Evolutionary conservation across 257 asterid species (phyloP).

Genomic region (Lavandula angustifolia): DNA sequence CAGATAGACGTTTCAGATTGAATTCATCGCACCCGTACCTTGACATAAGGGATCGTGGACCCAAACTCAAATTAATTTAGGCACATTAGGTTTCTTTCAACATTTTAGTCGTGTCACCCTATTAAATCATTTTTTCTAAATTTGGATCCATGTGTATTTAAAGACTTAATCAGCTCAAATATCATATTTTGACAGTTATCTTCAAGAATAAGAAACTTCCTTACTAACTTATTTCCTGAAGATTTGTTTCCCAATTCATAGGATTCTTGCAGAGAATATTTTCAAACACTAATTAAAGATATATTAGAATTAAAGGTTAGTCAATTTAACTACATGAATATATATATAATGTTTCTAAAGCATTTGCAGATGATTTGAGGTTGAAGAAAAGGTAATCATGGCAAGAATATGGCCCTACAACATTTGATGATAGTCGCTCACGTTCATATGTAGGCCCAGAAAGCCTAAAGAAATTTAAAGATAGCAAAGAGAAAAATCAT

Average conservation of each 20-base stretch:
- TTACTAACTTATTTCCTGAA: not conserved
- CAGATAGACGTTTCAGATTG: too few relatives aligned
- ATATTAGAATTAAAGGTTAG: slow-evolving; percentile 11
- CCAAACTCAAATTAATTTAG: too few relatives aligned
- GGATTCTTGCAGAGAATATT: slow-evolving; percentile 12
- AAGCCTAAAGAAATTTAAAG: slow-evolving; percentile 42
- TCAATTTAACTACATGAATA: not conserved
- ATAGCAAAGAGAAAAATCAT: slow-evolving; percentile 37
- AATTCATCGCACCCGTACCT: too few relatives aligned
- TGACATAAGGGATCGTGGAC: too few relatives aligned
- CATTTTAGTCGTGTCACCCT: too few relatives aligned
- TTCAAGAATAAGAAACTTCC: not conserved
- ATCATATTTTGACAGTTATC: not conserved
- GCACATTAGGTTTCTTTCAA: too few relatives aligned
- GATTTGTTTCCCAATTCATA: not conserved
- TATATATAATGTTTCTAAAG: not conserved
- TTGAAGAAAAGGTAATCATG: slow-evolving; percentile 16
- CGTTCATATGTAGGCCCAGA: slow-evolving; percentile 48
- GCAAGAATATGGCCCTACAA: slow-evolving; percentile 36
- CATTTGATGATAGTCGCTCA: slow-evolving; percentile 51
- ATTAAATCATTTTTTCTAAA: too few relatives aligned
- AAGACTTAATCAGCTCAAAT: too few relatives aligned
- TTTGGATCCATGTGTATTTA: too few relatives aligned
- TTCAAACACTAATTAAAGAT: not conserved
- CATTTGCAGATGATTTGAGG: not conserved